Conservation (phyloP, 2,329 filamentous ascomycete species). For the Pestalotiopsis sp. region DNA sequence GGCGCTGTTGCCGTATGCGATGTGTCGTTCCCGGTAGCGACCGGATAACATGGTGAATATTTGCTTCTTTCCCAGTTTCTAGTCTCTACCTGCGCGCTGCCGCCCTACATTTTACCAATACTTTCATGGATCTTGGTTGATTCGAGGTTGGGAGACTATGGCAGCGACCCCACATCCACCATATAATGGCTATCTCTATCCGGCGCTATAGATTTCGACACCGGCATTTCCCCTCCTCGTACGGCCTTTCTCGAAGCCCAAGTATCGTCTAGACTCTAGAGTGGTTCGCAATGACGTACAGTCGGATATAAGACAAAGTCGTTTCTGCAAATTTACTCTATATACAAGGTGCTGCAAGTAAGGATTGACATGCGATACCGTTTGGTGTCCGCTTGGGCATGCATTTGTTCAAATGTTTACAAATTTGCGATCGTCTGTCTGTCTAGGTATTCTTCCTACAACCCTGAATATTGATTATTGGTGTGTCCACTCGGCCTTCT, state of each 20-base stretch:
- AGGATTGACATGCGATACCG: not conserved
- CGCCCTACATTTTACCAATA: not conserved
- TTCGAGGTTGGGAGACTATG: not conserved
- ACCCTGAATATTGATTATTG: slow-evolving; percentile 50
- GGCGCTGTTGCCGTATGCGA: too few species aligned
- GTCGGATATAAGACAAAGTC: not conserved
- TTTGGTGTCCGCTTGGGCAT: not conserved
- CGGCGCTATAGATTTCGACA: not conserved
- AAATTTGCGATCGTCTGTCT: too few species aligned
- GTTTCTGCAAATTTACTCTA: not conserved
- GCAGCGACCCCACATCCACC: not conserved
- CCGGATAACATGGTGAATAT: not conserved
- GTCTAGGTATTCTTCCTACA: not conserved
- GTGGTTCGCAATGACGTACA: not conserved
- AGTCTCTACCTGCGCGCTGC: not conserved
- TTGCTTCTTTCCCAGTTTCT: not conserved
- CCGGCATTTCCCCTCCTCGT: not conserved
- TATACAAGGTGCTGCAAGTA: not conserved
- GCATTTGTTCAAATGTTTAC: not conserved
- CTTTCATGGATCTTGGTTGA: not conserved
- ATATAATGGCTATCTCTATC: not conserved
- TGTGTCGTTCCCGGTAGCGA: too few species aligned
- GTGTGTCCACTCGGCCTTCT: slow-evolving; percentile 88
- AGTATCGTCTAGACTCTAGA: not conserved
- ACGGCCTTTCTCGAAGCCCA: not conserved